These are phyloP conservation scores for Colletotrichum sp. DNA, from an alignment of 2,329 filamentous ascomycete species.

Conservation along the genomic window DNA sequence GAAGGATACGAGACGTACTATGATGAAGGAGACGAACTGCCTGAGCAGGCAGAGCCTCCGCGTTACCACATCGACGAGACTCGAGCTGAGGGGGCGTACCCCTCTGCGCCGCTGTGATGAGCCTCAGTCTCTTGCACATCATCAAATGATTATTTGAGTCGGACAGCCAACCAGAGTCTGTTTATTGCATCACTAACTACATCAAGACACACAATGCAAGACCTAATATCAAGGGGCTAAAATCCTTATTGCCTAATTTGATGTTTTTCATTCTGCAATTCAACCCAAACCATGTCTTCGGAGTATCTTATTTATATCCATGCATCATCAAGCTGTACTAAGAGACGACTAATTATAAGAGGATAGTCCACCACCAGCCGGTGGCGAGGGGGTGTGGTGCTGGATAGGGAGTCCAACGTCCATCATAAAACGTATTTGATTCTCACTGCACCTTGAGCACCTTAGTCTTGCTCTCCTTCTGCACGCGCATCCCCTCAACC, in stretches of 20 bases:
- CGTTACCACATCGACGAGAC: not conserved
- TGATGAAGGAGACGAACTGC: not conserved
- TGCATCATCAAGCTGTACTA: not conserved
- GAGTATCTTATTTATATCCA: not conserved
- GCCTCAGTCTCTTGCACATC: not conserved
- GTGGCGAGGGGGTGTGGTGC: not conserved
- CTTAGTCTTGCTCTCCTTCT: constrained; percentile 55
- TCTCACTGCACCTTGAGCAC: constrained; percentile 51
- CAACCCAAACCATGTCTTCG: not conserved
- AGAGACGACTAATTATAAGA: not conserved
- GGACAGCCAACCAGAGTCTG: not conserved
- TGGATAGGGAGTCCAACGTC: not conserved
- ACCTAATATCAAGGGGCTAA: not conserved
- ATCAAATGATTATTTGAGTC: not conserved
- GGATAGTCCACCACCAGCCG: not conserved
- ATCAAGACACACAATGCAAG: not conserved
- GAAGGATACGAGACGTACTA: constrained; percentile 9
- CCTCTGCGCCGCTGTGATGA: not conserved
- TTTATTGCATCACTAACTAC: not conserved
- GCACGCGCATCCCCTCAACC: constrained; percentile 54
- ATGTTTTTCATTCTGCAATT: not conserved
- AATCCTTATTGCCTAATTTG: not conserved
- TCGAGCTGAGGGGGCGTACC: constrained; percentile 2
- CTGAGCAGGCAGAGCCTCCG: not conserved
- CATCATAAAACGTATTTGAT: not conserved